Evolutionary conservation across 257 asterid genomes (phyloP).

Genomic region (Gardenia jasminoides): DNA sequence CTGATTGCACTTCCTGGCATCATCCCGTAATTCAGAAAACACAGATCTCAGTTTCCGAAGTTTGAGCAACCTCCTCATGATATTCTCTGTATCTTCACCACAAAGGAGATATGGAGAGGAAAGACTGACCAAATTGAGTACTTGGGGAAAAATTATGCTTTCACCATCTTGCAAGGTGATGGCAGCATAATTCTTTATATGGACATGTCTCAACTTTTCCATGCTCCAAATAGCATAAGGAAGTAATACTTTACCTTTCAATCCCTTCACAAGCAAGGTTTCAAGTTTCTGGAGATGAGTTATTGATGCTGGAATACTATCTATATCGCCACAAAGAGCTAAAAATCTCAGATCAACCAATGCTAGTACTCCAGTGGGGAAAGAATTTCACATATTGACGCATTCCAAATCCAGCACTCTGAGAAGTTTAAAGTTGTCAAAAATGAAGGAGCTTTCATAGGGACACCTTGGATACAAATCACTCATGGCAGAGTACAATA

Average conservation of each 20-base stretch:
- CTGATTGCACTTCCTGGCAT: neutral
- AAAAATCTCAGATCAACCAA: conserved; percentile 7
- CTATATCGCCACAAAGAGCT: conserved; percentile 9
- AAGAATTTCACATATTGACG: conserved; percentile 12
- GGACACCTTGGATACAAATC: neutral
- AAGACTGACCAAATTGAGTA: neutral
- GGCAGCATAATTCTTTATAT: neutral
- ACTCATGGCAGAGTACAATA: conserved; percentile 3
- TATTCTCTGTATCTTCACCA: neutral
- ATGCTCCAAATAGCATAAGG: conserved; percentile 10
- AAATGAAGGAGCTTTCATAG: neutral
- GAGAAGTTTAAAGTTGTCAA: conserved; percentile 10
- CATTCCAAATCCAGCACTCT: conserved; percentile 19
- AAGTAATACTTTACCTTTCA: neutral
- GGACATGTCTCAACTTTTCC: conserved; percentile 13
- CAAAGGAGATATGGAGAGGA: neutral
- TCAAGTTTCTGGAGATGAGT: conserved; percentile 1
- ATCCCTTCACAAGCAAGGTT: conserved; percentile 8
- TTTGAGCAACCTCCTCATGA: neutral
- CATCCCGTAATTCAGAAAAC: neutral
- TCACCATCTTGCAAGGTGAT: neutral
- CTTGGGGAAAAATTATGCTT: too few relatives aligned
- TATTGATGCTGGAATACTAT: conserved; percentile 9
- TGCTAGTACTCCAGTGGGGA: neutral
- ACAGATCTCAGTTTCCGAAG: neutral